Conservation (phyloP, 306 rosid genomes). For the Potentilla sterilis region DNA sequence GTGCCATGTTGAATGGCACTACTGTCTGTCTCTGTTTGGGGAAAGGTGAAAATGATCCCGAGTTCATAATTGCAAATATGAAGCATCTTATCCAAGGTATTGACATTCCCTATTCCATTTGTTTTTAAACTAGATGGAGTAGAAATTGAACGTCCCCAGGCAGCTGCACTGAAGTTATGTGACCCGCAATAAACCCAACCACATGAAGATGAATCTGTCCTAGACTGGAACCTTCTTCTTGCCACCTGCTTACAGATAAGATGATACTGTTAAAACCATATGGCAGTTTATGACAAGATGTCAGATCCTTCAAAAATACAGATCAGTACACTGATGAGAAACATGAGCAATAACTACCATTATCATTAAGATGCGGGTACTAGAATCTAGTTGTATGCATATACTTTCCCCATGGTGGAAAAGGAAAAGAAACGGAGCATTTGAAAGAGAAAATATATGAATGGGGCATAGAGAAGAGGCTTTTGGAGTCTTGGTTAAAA, state of each 20-base stretch:
- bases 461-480: background rate
- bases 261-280: background rate
- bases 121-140: slow-evolving; percentile 36
- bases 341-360: background rate
- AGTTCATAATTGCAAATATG: slow-evolving; percentile 84
- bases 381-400: background rate
- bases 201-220: slow-evolving; percentile 37
- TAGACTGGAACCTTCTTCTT: slow-evolving; percentile 62
- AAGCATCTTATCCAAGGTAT: slow-evolving; percentile 44
- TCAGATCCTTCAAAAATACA: background rate
- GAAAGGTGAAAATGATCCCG: slow-evolving; percentile 73
- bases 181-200: slow-evolving; percentile 92
- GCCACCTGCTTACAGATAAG: slow-evolving; percentile 49
- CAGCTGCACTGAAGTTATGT: slow-evolving; percentile 86
- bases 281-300: background rate
- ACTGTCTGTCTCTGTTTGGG: slow-evolving; percentile 39
- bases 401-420: background rate
- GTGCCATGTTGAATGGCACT: slow-evolving; percentile 22
- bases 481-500: background rate
- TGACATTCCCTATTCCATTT: slow-evolving; percentile 33
- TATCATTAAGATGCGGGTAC: background rate
- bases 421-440: background rate
- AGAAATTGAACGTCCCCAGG: slow-evolving; percentile 71
- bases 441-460: background rate
- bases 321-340: background rate